Conservation (phyloP, 192 early-diverging fungal species). For the Backusella morwellensis region DNA sequence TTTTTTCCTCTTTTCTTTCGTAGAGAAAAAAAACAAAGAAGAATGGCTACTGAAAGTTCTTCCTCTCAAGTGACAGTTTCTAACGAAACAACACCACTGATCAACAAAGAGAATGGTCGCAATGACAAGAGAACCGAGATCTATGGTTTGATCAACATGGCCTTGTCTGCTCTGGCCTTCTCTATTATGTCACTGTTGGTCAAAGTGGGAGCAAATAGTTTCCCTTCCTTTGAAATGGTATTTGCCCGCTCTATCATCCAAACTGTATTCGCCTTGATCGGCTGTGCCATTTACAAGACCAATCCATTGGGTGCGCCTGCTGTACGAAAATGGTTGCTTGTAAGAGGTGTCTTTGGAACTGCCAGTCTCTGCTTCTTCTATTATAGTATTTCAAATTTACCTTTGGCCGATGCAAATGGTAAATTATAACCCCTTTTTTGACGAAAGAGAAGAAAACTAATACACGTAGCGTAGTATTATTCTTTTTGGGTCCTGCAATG, state of each 20-base stretch:
- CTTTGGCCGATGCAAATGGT: slow-evolving; percentile 70
- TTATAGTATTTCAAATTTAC: slow-evolving; percentile 63
- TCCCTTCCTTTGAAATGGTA: slow-evolving; percentile 71
- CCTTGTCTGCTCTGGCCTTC: slow-evolving; percentile 68
- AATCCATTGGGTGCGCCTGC: slow-evolving; percentile 53
- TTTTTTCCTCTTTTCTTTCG: not conserved
- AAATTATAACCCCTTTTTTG: not conserved
- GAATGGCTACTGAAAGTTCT: not conserved
- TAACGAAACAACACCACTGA: slow-evolving; percentile 18
- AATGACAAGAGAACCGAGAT: slow-evolving; percentile 37
- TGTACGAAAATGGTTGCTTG: slow-evolving; percentile 51
- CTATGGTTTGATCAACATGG: slow-evolving; percentile 54
- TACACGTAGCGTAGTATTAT: slow-evolving; percentile 44
- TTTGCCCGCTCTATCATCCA: slow-evolving; percentile 74
- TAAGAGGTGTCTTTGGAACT: slow-evolving; percentile 64
- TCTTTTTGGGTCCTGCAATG: slow-evolving; percentile 74
- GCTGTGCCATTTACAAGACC: slow-evolving; percentile 46
- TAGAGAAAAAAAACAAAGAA: not conserved
- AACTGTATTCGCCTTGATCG: slow-evolving; percentile 51
- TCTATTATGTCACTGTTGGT: slow-evolving; percentile 71
- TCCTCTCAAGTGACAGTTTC: not conserved
- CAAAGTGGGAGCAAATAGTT: slow-evolving; percentile 53
- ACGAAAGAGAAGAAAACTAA: not conserved
- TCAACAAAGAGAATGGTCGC: not conserved
- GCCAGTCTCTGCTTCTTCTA: slow-evolving; percentile 69